These are phyloP conservation scores for Penicillium sp. DNA, from an alignment of 2,329 filamentous ascomycete genomes.

Conservation along the genomic window DNA sequence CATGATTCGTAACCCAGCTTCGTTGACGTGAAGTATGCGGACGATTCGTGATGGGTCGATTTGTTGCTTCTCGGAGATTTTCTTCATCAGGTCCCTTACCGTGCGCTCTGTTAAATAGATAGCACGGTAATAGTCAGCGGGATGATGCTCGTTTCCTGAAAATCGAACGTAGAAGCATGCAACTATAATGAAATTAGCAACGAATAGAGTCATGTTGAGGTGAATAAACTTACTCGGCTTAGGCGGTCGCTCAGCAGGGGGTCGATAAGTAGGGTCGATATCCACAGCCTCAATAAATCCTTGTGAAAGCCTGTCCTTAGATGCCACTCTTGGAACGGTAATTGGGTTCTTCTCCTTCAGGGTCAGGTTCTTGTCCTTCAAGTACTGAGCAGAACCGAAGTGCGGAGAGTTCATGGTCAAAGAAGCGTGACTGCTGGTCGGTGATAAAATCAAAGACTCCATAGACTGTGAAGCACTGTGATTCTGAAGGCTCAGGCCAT, in stretches of 20 bases:
- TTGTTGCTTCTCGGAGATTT: conserved; percentile 75
- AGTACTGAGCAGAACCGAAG: neutral
- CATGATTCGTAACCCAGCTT: conserved; percentile 75
- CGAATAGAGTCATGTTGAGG: neutral
- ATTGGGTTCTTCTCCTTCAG: conserved; percentile 27
- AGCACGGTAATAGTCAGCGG: conserved; percentile 71
- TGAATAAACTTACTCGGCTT: conserved; percentile 59
- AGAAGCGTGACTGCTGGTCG: conserved; percentile 41
- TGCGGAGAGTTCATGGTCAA: conserved; percentile 33
- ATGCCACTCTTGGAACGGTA: conserved; percentile 30
- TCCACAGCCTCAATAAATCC: conserved; percentile 90
- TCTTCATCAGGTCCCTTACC: conserved; percentile 68
- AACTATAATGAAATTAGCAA: conserved; percentile 51
- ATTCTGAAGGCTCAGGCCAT: conserved; percentile 27
- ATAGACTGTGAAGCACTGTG: conserved; percentile 35
- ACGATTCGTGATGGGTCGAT: conserved; percentile 71
- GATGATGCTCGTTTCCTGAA: conserved; percentile 51
- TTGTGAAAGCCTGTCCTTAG: conserved; percentile 51
- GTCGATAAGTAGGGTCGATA: conserved; percentile 81
- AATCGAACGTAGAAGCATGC: conserved; percentile 84
- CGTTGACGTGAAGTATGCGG: conserved; percentile 69
- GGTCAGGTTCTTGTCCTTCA: conserved; percentile 16
- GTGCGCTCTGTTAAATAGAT: conserved; percentile 81
- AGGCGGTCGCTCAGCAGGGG: conserved; percentile 68
- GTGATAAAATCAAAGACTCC: conserved; percentile 38